Conservation (phyloP, 2,329 filamentous ascomycete species). For the Alternaria novae-zelandiae region DNA sequence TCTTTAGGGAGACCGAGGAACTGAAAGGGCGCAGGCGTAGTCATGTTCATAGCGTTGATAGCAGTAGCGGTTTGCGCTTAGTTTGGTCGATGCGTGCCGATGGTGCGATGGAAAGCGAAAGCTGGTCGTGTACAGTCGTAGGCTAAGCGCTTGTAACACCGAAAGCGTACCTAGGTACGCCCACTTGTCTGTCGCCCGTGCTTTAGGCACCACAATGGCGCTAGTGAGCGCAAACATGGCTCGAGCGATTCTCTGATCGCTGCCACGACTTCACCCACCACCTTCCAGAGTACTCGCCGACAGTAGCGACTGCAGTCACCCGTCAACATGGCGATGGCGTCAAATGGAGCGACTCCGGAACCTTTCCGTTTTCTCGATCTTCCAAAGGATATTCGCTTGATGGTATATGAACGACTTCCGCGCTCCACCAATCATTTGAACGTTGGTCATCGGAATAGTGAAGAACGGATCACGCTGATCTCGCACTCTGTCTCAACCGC, state of each 20-base stretch:
- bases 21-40: not conserved
- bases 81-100: no score
- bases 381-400: not conserved
- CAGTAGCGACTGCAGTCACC: not conserved
- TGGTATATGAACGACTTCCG: not conserved
- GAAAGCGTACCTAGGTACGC: not conserved
- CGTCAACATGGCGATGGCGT: not conserved
- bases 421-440: not conserved
- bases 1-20: not conserved
- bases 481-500: not conserved
- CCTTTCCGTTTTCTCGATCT: not conserved
- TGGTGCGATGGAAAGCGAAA: no score
- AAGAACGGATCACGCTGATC: not conserved
- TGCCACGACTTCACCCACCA: not conserved
- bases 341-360: not conserved
- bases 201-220: not conserved
- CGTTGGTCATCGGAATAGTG: no score
- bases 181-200: not conserved
- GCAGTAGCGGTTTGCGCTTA: no score
- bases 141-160: not conserved
- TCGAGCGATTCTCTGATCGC: not conserved
- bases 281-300: not conserved
- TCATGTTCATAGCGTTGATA: not conserved
- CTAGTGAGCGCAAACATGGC: not conserved
- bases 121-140: not conserved